phyloP scores from a whole-genome alignment of 805 yeast genomes.

The Candida cerambycidarum region DNA sequence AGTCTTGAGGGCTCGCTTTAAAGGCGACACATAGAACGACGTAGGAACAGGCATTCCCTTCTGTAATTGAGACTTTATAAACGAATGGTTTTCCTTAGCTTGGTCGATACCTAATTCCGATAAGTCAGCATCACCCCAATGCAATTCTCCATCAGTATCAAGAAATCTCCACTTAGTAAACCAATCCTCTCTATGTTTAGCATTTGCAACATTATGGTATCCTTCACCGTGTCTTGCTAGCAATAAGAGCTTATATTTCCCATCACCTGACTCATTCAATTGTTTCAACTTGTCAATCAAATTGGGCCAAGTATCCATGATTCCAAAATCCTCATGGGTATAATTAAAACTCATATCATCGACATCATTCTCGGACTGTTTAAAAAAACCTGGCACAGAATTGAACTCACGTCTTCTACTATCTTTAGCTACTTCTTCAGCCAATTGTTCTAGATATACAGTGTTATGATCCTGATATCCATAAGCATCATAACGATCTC shows the following conservation, averaged over 20 bases:
- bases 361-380: conserved; percentile 42
- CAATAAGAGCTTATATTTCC: conserved; percentile 46
- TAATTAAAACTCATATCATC: conserved; percentile 49
- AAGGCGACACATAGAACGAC: conserved; percentile 58
- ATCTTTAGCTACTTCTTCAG: conserved; percentile 1
- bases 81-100: conserved; percentile 47
- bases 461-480: conserved; percentile 21
- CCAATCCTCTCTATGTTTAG: conserved; percentile 59
- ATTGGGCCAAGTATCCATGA: conserved; percentile 40
- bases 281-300: conserved; percentile 27
- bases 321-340: conserved; percentile 45
- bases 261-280: conserved; percentile 26
- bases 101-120: conserved; percentile 56
- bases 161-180: conserved; percentile 50
- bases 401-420: conserved; percentile 26
- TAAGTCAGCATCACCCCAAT: conserved; percentile 60
- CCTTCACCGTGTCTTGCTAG: conserved; percentile 74
- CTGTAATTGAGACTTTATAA: conserved; percentile 42
- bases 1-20: conserved; percentile 61
- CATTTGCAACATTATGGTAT: conserved; percentile 56
- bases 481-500: conserved; percentile 35
- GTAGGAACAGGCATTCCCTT: conserved; percentile 57
- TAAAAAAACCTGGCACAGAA: conserved; percentile 51
- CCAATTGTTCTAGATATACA: conserved; percentile 13
- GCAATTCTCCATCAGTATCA: conserved; percentile 54